phyloP scores from a whole-genome alignment of 768 basidiomycete genomes.

The Baorangia bicolor region DNA sequence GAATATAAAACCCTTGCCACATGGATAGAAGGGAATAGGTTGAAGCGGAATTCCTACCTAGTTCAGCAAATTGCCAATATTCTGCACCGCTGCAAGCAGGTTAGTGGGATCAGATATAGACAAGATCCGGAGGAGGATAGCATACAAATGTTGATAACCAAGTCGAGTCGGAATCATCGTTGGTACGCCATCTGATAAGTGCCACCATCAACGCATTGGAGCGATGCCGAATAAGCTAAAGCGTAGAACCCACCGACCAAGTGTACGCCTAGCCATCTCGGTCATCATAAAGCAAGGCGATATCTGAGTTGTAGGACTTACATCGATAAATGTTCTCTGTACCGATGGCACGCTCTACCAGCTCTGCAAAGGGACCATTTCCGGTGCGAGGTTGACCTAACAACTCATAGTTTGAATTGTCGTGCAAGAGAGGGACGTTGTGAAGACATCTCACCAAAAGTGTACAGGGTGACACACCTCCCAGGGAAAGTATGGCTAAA shows the following conservation, averaged over 20 bases:
- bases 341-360: slow-evolving; percentile 41
- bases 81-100: slow-evolving; percentile 31
- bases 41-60: slow-evolving; percentile 22
- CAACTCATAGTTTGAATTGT: not conserved
- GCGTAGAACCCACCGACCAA: slow-evolving; percentile 35
- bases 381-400: slow-evolving; percentile 53
- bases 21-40: not conserved
- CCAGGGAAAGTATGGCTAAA: slow-evolving; percentile 31
- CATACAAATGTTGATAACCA: slow-evolving; percentile 49
- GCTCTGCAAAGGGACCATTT: slow-evolving; percentile 38
- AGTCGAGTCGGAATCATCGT: slow-evolving; percentile 45
- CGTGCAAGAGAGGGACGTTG: not conserved
- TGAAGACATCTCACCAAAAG: slow-evolving; percentile 38
- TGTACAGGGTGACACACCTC: slow-evolving; percentile 36
- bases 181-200: slow-evolving; percentile 46
- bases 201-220: not conserved
- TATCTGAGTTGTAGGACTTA: slow-evolving; percentile 11
- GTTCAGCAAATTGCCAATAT: slow-evolving; percentile 52
- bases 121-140: not conserved
- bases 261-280: slow-evolving; percentile 38
- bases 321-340: slow-evolving; percentile 42
- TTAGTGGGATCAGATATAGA: slow-evolving; percentile 13
- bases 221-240: not conserved
- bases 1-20: not conserved
- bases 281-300: not conserved